These are phyloP conservation scores for Phoma sp. DNA, from an alignment of 2,329 filamentous ascomycete species.

Conservation along the genomic window DNA sequence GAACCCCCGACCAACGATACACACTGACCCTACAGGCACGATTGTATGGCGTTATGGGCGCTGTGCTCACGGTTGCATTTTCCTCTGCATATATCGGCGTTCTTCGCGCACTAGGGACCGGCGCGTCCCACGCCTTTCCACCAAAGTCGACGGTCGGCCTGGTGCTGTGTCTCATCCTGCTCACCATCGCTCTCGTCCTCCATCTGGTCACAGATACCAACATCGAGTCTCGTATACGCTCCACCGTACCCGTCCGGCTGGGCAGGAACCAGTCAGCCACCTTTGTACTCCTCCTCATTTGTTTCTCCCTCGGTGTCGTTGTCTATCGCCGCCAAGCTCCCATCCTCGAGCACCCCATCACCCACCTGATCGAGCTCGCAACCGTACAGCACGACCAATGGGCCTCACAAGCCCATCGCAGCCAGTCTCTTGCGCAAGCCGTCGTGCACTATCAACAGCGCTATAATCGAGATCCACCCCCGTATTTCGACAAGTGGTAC, in stretches of 20 bases:
- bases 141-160: slow-evolving; percentile 43
- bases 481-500: slow-evolving; percentile 67
- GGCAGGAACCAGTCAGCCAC: slow-evolving; percentile 40
- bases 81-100: slow-evolving; percentile 44
- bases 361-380: slow-evolving; percentile 60
- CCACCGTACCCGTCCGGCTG: slow-evolving; percentile 39
- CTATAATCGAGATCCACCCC: slow-evolving; percentile 63
- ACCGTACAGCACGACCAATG: slow-evolving; percentile 58
- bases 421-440: slow-evolving; percentile 57
- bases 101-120: slow-evolving; percentile 40
- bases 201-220: slow-evolving; percentile 39
- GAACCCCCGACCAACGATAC: too few species aligned
- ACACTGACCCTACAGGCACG: slow-evolving; percentile 36
- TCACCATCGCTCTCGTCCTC: slow-evolving; percentile 41
- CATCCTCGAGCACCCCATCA: slow-evolving; percentile 60
- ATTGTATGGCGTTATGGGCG: slow-evolving; percentile 43
- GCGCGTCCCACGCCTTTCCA: slow-evolving; percentile 43
- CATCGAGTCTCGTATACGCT: slow-evolving; percentile 37
- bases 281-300: slow-evolving; percentile 51
- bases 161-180: slow-evolving; percentile 36
- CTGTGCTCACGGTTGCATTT: slow-evolving; percentile 42
- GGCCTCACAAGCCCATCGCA: slow-evolving; percentile 55
- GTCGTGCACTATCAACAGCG: slow-evolving; percentile 59
- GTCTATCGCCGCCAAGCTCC: slow-evolving; percentile 51
- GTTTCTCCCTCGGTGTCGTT: slow-evolving; percentile 38